These are phyloP conservation scores for Neurospora sp. DNA, from an alignment of 495 filamentous ascomycete genomes.

Conservation along the genomic window DNA sequence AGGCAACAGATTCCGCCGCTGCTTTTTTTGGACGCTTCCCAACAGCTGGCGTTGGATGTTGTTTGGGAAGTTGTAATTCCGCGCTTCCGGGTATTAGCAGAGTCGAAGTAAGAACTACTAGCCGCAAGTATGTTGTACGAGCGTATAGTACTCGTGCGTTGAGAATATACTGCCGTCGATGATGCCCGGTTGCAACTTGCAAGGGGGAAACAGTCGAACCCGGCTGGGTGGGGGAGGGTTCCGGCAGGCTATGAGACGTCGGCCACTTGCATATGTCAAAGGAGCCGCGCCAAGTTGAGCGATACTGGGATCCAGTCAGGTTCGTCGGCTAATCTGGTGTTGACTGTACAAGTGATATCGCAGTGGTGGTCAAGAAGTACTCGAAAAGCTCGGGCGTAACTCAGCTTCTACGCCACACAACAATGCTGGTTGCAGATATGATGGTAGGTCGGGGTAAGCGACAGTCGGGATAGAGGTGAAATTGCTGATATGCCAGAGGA, in stretches of 20 bases:
- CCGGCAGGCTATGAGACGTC: conserved; percentile 1
- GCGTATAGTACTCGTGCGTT: neutral
- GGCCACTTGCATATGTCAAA: neutral
- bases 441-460: neutral
- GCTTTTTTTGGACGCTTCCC: conserved; percentile 28
- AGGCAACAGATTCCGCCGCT: conserved; percentile 20
- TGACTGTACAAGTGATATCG: neutral
- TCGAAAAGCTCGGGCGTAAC: neutral
- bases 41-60: conserved; percentile 8
- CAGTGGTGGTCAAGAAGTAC: neutral
- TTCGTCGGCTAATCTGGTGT: conserved; percentile 6
- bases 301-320: conserved; percentile 1
- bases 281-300: conserved; percentile 8
- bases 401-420: neutral
- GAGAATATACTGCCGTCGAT: neutral
- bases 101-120: neutral
- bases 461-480: neutral
- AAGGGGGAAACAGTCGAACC: neutral
- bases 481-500: neutral
- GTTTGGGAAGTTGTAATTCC: neutral
- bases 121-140: neutral
- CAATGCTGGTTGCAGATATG: neutral
- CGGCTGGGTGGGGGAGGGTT: neutral
- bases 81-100: neutral
- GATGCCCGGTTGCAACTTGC: neutral